A percentile compares a stretch with the other conserved stretches of the same genome.
Evolutionary conservation across 305 asterid species (phyloP).

Genomic region (Solanum hybrid): DNA sequence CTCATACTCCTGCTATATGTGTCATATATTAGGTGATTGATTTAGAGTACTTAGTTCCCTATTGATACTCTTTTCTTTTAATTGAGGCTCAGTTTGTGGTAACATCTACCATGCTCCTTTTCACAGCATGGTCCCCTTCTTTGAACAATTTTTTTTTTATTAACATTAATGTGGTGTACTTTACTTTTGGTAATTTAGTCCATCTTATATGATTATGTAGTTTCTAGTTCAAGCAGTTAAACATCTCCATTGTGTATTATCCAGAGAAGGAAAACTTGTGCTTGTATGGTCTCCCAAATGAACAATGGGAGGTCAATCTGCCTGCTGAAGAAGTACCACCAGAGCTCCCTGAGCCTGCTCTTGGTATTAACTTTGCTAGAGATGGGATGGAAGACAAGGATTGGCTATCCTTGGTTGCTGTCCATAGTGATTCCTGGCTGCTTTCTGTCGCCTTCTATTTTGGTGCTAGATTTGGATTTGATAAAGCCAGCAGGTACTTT

Average conservation of each 20-base stretch:
- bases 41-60: not conserved
- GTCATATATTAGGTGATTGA: not conserved
- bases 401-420: slow-evolving; percentile 39
- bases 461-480: slow-evolving; percentile 41
- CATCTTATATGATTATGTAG: not conserved
- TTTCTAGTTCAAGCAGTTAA: not conserved
- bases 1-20: not conserved
- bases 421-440: slow-evolving; percentile 45
- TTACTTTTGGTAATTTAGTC: not conserved
- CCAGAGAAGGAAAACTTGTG: slow-evolving; percentile 44
- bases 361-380: slow-evolving; percentile 46
- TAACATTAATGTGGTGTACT: not conserved
- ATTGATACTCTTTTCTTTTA: not conserved
- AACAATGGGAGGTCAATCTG: slow-evolving; percentile 36
- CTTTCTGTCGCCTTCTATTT: slow-evolving; percentile 40
- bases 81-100: not conserved
- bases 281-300: slow-evolving; percentile 35
- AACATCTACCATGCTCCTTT: not conserved
- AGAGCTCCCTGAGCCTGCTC: slow-evolving; percentile 42
- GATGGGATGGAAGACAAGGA: slow-evolving; percentile 49
- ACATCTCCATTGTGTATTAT: slow-evolving; percentile 2
- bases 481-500: slow-evolving; percentile 31
- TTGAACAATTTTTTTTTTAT: not conserved
- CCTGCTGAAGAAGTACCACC: slow-evolving; percentile 46
- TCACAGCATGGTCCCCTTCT: not conserved